These are phyloP conservation scores for Neonectria punicea DNA, from an alignment of 2,329 filamentous ascomycete genomes.

Conservation along the genomic window DNA sequence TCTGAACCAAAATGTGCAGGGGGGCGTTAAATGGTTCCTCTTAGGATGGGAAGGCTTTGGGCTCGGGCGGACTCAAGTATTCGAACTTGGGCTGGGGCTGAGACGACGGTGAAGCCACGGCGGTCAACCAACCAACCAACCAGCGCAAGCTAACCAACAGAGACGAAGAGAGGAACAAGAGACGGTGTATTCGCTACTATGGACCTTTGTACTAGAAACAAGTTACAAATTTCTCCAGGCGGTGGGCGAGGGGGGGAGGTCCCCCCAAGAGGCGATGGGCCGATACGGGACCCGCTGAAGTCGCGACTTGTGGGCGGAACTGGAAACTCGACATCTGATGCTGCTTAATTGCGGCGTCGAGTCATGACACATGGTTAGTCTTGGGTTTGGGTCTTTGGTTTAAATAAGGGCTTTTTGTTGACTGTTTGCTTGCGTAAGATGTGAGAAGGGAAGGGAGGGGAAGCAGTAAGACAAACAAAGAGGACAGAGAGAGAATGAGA, in stretches of 20 bases:
- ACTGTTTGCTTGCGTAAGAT: slow-evolving; percentile 15
- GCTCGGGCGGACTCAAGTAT: slow-evolving; percentile 1
- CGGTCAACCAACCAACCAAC: slow-evolving; percentile 3
- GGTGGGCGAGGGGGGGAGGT: slow-evolving; percentile 8
- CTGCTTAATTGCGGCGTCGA: slow-evolving; percentile 24
- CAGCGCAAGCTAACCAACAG: slow-evolving; percentile 11
- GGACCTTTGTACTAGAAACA: slow-evolving; percentile 2
- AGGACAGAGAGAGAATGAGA: too few species aligned
- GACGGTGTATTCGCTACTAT: not conserved
- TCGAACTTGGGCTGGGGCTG: slow-evolving; percentile 9
- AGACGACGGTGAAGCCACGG: slow-evolving; percentile 8
- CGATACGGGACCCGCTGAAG: slow-evolving; percentile 32
- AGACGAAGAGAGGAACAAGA: not conserved
- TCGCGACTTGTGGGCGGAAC: slow-evolving; percentile 26
- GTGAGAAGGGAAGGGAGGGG: not conserved
- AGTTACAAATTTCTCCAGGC: slow-evolving; percentile 6
- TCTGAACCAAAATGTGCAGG: slow-evolving; percentile 17
- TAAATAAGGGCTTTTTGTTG: slow-evolving; percentile 9
- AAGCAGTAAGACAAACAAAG: too few species aligned
- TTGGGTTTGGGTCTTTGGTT: not conserved
- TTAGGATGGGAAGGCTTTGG: not conserved
- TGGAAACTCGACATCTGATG: slow-evolving; percentile 33
- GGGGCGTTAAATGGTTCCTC: slow-evolving; percentile 20
- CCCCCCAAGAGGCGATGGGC: slow-evolving; percentile 30
- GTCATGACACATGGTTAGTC: slow-evolving; percentile 30